Evolutionary conservation across 441 rosid genomes (phyloP), one percentile per base, ranked within the genome.

Genomic region (Adansonia gregorii): DNA sequence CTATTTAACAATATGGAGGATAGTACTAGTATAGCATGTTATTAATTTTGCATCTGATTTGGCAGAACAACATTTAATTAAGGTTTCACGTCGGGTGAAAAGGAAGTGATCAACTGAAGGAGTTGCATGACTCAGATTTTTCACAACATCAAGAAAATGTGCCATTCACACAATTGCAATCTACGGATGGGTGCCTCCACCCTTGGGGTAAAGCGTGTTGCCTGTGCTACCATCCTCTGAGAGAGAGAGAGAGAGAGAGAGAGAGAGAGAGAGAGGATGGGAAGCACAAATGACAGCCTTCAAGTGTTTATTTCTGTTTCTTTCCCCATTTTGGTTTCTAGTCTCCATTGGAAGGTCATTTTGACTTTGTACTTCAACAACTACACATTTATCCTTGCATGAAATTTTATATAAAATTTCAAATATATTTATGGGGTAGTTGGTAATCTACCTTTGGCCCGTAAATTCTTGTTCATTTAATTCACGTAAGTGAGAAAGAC

Each of bases 181-280:
- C 95, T 94, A 43, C 92, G 99, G 61, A 95, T 95, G 98, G 99
- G 99, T 27, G 99, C 99, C 66, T 95, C 93, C 79, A 90, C 99
- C 2, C 98, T 93, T 0, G 99, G 97, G 6, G 93, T 95, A 31
- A 93, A 89, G 89, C 90, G 97, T 2, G 98, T 95, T 58, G 99
- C 98, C 2, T 89, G 98, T 15, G 97, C 98, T 59, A 90, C 97
- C 27, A 80, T 81, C 63, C 81, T 93, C 43, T 88, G 99, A 78
- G 99, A 35, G 0, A 35, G 39, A 35, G 39, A 35, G 39, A 35
- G 39, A 35, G 39, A 35, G 39, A 35, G 39, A 35, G 39, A 35
- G 4, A 35, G 39, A 35, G 39, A 0, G 0, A 27, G 31, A 27
- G 48, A 89, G 99, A 78, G 99, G 98, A 69, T 95, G 99, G 98